Percentiles rank a stretch among this genome's conserved stretches.
Conservation (phyloP, 179 eudicot genomes). For the Silene coronaria region DNA sequence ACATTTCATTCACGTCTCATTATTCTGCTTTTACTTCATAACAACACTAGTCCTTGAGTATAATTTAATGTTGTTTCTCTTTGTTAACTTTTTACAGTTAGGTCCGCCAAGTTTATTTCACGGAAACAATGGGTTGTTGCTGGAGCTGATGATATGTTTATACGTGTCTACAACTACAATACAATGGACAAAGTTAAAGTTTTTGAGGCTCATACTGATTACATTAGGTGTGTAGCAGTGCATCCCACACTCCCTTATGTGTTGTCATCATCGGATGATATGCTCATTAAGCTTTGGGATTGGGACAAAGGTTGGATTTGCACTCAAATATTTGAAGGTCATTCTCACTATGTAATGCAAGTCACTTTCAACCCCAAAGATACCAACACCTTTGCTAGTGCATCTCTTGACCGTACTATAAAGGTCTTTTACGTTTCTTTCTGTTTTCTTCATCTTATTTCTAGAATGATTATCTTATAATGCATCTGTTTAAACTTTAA, state of each 20-base stretch:
- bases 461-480: not conserved
- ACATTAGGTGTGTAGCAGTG: conserved; percentile 96
- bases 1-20: not conserved
- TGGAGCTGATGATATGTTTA: conserved; percentile 94
- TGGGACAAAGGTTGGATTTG: conserved; percentile 98
- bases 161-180: conserved; percentile 95
- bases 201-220: conserved; percentile 97
- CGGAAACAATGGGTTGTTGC: conserved; percentile 99
- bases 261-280: conserved; percentile 95
- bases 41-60: not conserved
- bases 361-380: conserved; percentile 97
- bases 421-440: conserved; percentile 42
- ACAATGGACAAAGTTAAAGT: conserved; percentile 97
- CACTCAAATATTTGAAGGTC: conserved; percentile 98
- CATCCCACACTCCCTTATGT: conserved; percentile 97
- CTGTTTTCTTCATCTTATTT: not conserved
- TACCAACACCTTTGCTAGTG: conserved; percentile 98
- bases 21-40: not conserved
- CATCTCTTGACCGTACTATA: conserved; percentile 97
- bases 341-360: conserved; percentile 99
- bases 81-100: conserved; percentile 43
- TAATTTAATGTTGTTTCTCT: not conserved
- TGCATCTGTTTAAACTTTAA: not conserved
- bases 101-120: conserved; percentile 90
- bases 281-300: conserved; percentile 99